Percentiles rank a stretch among this genome's conserved stretches.
phyloP scores from a whole-genome alignment of 371 early-diverging fungal genomes.

The Sporodiniella umbellata region DNA sequence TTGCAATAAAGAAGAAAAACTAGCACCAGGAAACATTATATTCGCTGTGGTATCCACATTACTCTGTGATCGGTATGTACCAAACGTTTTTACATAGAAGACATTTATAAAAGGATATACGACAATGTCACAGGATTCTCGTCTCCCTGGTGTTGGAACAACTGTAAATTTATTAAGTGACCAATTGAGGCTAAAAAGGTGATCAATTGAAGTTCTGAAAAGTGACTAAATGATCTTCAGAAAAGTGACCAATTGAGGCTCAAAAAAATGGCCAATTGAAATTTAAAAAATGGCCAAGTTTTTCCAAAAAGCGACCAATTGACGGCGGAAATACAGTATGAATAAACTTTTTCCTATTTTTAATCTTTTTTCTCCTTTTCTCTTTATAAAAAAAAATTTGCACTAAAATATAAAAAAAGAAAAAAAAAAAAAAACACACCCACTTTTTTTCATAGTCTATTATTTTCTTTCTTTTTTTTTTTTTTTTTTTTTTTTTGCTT shows the following conservation, averaged over 20 bases:
- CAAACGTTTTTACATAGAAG: constrained; percentile 6
- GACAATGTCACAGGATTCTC: constrained; percentile 6
- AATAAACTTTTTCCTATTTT: neutral
- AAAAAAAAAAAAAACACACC: neutral
- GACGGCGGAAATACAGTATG: too few species aligned
- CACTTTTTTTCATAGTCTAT: neutral
- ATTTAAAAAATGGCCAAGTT: too few species aligned
- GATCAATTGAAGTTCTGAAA: too few species aligned
- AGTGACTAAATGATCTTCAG: too few species aligned
- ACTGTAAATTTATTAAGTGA: too few species aligned
- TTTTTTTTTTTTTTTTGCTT: neutral
- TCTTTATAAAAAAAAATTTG: neutral
- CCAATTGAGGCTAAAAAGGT: too few species aligned
- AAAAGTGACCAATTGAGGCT: too few species aligned
- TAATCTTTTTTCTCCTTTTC: neutral
- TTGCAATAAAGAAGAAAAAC: constrained; percentile 10
- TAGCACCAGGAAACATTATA: constrained; percentile 4
- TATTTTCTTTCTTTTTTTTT: neutral
- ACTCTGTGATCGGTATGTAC: constrained; percentile 6
- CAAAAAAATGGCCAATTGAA: too few species aligned
- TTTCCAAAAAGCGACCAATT: too few species aligned
- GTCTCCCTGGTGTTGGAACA: constrained; percentile 3
- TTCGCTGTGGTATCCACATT: constrained; percentile 5
- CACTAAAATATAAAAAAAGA: neutral
- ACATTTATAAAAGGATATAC: constrained; percentile 3